phyloP scores from a whole-genome alignment of 208 protist genomes.

The Leishmania arabica region DNA sequence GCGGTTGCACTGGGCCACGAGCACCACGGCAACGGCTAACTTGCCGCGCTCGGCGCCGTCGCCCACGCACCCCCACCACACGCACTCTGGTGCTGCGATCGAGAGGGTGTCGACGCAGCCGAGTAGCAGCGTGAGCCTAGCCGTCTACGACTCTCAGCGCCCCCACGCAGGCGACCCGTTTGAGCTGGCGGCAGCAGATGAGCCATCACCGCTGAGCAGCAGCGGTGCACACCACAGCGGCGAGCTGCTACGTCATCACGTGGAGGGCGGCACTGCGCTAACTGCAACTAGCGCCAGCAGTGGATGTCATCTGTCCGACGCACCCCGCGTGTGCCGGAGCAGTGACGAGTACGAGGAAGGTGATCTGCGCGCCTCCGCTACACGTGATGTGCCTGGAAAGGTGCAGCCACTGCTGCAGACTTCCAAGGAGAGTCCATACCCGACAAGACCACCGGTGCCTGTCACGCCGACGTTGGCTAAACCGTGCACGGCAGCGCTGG shows the following conservation, averaged over 20 bases:
- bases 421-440: not conserved
- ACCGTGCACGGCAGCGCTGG: not conserved
- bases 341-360: not conserved
- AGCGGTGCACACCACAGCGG: not conserved
- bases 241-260: not conserved
- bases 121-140: not conserved
- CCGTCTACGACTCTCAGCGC: not conserved
- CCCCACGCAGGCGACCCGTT: not conserved
- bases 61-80: not conserved
- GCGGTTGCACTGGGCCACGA: not conserved
- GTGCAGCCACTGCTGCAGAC: not conserved
- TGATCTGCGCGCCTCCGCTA: constrained; percentile 2
- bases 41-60: not conserved
- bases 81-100: not conserved
- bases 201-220: not conserved
- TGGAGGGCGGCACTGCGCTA: not conserved
- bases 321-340: not conserved
- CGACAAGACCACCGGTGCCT: not conserved
- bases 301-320: not conserved
- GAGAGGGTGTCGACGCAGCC: not conserved
- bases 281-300: not conserved
- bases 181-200: not conserved
- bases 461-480: not conserved
- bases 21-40: not conserved
- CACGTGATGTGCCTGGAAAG: constrained; percentile 3